Base-by-base conservation (phyloP, 1,284 basidiomycete genomes). In the Ustilago curta region DNA sequence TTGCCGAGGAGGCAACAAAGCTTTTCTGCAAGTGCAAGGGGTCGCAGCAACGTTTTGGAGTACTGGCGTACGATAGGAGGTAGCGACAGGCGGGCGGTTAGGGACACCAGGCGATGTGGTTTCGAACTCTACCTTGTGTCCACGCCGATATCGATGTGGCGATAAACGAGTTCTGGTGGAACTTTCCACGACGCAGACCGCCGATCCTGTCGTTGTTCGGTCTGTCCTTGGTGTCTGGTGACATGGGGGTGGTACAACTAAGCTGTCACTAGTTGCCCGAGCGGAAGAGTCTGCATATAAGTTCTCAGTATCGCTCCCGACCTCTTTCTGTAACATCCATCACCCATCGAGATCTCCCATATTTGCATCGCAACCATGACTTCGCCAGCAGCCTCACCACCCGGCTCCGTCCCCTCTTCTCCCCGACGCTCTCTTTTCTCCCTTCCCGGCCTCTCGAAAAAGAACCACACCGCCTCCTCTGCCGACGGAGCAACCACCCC, bases 391-490 rank as follows among this genome's bases (percentile, higher is more conserved):
- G 45, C 43, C 14, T 75, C 68, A 3, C 72, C 72, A 4, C 68
- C 67, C 21, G 53, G 62, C 18, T 70, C 67, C 5, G 72, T 64
- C 9, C 72, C 72, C n/a, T 75, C 72, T 12, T 67, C 63, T 2
- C 72, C 72, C 2, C 67, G 72, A n/a, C 55, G 63, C 18, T 48
- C 51, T 23, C 60, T 75, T 6, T 75, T 75, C 64, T 27, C 21
- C 48, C 57, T 75, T 4, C 59, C 67, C 23, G 57, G 62, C 5
- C 58, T 75, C 11, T 16, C 27, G 44, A 70, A 70, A 25, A 64
- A 67, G 48, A 39, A 23, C 49, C 18, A 65, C 62, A 40, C 35
- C 29, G 49, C 47, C 23, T 18, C 51, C 3, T 75, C 67, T 14
- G 25, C 68, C 31, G 59, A 56, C 31, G 72, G 72, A 21, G 43